Evolutionary conservation across 768 basidiomycete species (phyloP).

Genomic region (Lepiota subincarnata): DNA sequence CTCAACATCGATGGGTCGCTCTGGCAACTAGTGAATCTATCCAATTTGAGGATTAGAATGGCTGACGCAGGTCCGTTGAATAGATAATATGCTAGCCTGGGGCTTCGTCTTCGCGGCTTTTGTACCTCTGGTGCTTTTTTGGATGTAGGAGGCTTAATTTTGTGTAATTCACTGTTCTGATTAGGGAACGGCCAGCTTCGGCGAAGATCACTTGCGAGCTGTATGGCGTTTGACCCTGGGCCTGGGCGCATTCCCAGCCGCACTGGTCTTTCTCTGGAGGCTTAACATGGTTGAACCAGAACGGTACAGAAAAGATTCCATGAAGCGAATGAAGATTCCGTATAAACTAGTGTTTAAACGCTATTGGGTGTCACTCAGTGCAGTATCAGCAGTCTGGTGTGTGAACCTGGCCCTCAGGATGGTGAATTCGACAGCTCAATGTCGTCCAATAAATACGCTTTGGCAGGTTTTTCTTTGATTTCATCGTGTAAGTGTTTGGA

Average conservation of each 20-base stretch:
- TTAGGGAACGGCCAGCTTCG: slow-evolving; percentile 46
- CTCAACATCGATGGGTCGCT: slow-evolving; percentile 83
- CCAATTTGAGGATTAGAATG: not conserved
- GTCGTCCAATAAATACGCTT: slow-evolving; percentile 12
- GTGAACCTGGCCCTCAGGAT: slow-evolving; percentile 13
- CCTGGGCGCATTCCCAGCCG: slow-evolving; percentile 75
- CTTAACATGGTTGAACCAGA: slow-evolving; percentile 76
- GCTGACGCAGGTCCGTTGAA: not conserved
- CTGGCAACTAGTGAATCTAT: slow-evolving; percentile 73
- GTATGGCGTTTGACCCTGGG: slow-evolving; percentile 87
- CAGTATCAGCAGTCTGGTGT: slow-evolving; percentile 74
- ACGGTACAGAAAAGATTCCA: slow-evolving; percentile 69
- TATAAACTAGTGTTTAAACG: slow-evolving; percentile 72
- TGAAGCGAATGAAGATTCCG: slow-evolving; percentile 70
- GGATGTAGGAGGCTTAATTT: slow-evolving; percentile 60
- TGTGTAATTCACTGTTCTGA: not conserved
- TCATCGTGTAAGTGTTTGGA: slow-evolving; percentile 55
- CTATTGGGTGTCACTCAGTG: slow-evolving; percentile 70
- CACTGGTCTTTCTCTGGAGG: slow-evolving; percentile 80
- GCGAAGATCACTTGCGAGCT: slow-evolving; percentile 71
- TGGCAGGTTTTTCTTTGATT: slow-evolving; percentile 69
- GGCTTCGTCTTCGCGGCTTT: slow-evolving; percentile 79
- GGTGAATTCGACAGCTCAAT: too few relatives aligned
- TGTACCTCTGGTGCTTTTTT: slow-evolving; percentile 78
- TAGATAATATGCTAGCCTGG: slow-evolving; percentile 81